These are phyloP conservation scores for Thyridium curvatum DNA, from an alignment of 2,329 filamentous ascomycete genomes.

Conservation along the genomic window DNA sequence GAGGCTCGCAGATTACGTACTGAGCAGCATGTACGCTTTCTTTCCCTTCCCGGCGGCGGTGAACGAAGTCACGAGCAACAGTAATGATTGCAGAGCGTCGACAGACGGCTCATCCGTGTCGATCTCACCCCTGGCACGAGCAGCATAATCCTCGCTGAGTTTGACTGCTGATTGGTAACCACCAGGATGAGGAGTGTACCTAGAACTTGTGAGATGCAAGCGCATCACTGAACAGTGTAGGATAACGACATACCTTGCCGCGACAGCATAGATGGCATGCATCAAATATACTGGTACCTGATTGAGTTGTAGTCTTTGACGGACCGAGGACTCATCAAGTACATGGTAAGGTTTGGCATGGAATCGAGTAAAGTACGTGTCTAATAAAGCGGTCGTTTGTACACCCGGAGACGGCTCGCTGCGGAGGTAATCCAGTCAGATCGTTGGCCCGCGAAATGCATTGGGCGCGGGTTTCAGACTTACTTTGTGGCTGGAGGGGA, in stretches of 20 bases:
- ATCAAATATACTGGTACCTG: slow-evolving; percentile 53
- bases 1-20: slow-evolving; percentile 36
- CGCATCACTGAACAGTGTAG: neutral
- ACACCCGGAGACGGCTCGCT: slow-evolving; percentile 41
- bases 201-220: slow-evolving; percentile 23
- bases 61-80: slow-evolving; percentile 70
- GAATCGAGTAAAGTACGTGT: slow-evolving; percentile 73
- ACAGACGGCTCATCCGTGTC: slow-evolving; percentile 78
- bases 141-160: slow-evolving; percentile 66
- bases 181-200: slow-evolving; percentile 63
- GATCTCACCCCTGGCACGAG: slow-evolving; percentile 61
- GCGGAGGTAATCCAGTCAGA: slow-evolving; percentile 4
- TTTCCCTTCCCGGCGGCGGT: slow-evolving; percentile 74
- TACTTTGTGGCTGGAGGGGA: slow-evolving; percentile 34
- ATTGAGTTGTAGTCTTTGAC: slow-evolving; percentile 64
- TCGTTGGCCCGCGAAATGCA: no score
- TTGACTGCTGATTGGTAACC: slow-evolving; percentile 62
- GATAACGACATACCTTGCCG: slow-evolving; percentile 45
- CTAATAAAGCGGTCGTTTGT: slow-evolving; percentile 58
- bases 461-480: slow-evolving; percentile 6
- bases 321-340: slow-evolving; percentile 68
- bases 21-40: slow-evolving; percentile 80
- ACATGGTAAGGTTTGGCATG: slow-evolving; percentile 81
- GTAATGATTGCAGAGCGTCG: slow-evolving; percentile 67
- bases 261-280: slow-evolving; percentile 54